Base-by-base conservation (phyloP, 805 yeast genomes). In the Myxozyma udenii region DNA sequence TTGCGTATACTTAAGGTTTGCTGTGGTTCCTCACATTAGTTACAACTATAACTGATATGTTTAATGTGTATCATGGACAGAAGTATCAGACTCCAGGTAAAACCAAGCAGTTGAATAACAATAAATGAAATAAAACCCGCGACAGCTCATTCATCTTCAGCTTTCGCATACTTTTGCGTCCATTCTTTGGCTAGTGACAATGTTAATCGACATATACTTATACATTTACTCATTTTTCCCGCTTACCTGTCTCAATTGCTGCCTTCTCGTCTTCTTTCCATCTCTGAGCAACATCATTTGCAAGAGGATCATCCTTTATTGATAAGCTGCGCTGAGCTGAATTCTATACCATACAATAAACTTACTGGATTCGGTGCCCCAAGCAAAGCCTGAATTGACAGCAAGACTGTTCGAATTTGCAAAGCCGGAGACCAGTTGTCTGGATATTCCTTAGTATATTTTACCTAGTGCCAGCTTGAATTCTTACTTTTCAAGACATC, bases 341-440 rank as follows among this genome's bases (percentile, higher is more conserved):
- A 33, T 24, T 18, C 18, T 28, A 33, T 22, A 32, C 22, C 4
- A n/a, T n/a, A 16, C 3, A 14, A 21, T 21, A 3, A 11, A 24
- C 58, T 12, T 44, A 54, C 55, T 2, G 98, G 98, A 64, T 93
- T 93, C 9, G 98, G 98, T 3, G 96, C 89, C 1, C 95, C 96
- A 46, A 93, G 72, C 50, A 93, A 73, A 0, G 98, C 97, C 71
- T 93, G 98, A 53, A 93, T 85, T 7, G 96, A 87, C 50, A 93
- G 74, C 56, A 93, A 73, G 22, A 93, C 85, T 6, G 98, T 93
- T 69, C 98, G 78, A 58, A 93, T 93, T 68, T 93, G 98, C 54
- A 91, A 75, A 0, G 98, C 98, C 3, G 98, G 98, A 7, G 95
- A 86, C 98, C 98, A 93, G 71, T 91, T 90, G 62, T 87, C 81